Evolutionary conservation across 2,329 filamentous ascomycete species (phyloP), one percentile per base, ranked within the genome.

Genomic region (Byssochlamys sp.): DNA sequence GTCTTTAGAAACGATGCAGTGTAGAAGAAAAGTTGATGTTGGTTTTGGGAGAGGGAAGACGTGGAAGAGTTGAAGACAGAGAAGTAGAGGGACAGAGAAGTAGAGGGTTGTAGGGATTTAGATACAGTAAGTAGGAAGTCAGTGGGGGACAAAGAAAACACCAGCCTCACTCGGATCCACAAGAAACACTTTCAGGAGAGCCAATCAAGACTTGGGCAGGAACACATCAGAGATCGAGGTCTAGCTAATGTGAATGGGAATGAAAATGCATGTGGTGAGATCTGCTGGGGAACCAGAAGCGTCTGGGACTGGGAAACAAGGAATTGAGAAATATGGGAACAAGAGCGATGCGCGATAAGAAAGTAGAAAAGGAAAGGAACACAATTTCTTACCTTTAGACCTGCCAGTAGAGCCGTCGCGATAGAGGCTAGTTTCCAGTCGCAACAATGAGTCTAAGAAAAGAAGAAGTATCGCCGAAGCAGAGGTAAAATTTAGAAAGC

Each of bases 401-500:
- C 4, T 19, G 7, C n/a, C 19, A 24, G 39, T 19, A 39, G 11
- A 39, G 31, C 10, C 53, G 53, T 39, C 39, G n/a, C 39, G n/a
- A 24, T 45, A 31, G 29, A 31, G 11, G 33, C 53, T 12, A 25
- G 7, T 54, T 25, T 54, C 29, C 31, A 48, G 25, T 29, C 45
- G 53, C 33, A 29, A 53, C 19, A 26, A 45, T 45, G 33, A 4
- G 27, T 33, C 9, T 35, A 53, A 53, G 14, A 54, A 28, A 56
- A 53, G 50, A 27, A 55, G 49, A 35, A 39, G 49, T 33, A 56
- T 49, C 39, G 29, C 29, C 4, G 49, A 57, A 53, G 55, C 58
- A 50, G 51, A 58, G 55, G 56, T 55, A 58, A 61, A 58, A 56
- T 55, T 53, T 61, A 53, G 61, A 57, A 55, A 57, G 59, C 58